Conservation (phyloP, 768 basidiomycete species). For the Kwoniella europaea region DNA sequence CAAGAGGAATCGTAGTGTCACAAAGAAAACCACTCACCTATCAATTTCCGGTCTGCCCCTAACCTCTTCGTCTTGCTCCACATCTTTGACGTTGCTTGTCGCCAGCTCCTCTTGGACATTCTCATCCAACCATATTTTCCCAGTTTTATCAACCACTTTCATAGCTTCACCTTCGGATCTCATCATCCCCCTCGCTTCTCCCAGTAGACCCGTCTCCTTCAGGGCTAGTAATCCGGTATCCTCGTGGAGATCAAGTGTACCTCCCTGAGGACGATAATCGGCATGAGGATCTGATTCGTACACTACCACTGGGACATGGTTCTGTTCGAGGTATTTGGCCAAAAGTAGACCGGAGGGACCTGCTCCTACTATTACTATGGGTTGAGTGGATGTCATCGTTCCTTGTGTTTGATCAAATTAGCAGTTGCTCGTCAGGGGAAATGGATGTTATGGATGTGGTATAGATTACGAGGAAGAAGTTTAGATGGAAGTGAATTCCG, state of each 20-base stretch:
- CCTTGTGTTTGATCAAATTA: not conserved
- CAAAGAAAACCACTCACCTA: constrained; percentile 22
- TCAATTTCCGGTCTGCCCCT: constrained; percentile 40
- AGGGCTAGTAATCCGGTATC: constrained; percentile 48
- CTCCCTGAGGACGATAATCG: constrained; percentile 38
- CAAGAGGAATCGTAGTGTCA: not conserved
- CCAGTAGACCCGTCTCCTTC: constrained; percentile 38
- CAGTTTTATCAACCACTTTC: constrained; percentile 39
- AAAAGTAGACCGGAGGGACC: constrained; percentile 53
- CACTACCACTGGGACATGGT: constrained; percentile 34
- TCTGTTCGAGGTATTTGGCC: constrained; percentile 49
- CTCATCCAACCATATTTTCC: constrained; percentile 34
- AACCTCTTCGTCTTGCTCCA: too few species aligned
- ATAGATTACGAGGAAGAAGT: too few species aligned
- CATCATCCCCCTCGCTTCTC: constrained; percentile 38
- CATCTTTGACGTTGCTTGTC: not conserved
- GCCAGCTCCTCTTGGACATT: constrained; percentile 12
- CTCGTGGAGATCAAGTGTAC: constrained; percentile 53
- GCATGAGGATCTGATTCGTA: constrained; percentile 45
- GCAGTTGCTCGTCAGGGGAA: not conserved
- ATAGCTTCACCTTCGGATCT: constrained; percentile 42
- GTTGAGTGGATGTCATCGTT: not conserved
- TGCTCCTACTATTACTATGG: constrained; percentile 43
- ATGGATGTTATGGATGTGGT: not conserved
- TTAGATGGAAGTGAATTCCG: too few species aligned